These are phyloP conservation scores for Cyphellophora attinorum DNA, from an alignment of 2,329 filamentous ascomycete genomes.

Conservation along the genomic window DNA sequence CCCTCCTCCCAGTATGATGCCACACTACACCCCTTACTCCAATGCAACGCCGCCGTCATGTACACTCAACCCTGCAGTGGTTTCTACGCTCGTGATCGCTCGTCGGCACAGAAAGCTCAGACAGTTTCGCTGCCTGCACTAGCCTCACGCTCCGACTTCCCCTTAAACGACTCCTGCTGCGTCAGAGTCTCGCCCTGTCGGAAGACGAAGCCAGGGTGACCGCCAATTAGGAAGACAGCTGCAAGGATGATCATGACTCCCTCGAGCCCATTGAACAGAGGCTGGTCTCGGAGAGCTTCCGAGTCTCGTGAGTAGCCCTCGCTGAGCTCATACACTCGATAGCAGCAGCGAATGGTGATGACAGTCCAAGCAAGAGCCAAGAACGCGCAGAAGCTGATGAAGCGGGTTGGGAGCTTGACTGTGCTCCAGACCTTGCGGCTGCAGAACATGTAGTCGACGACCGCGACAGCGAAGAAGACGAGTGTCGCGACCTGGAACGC, in stretches of 20 bases:
- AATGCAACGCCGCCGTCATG: too few relatives aligned
- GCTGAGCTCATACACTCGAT: slow-evolving; percentile 56
- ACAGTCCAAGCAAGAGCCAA: slow-evolving; percentile 50
- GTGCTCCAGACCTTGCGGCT: slow-evolving; percentile 5
- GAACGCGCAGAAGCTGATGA: slow-evolving; percentile 47
- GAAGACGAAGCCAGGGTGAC: slow-evolving; percentile 1
- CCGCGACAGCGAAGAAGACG: slow-evolving; percentile 22
- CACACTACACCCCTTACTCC: too few relatives aligned
- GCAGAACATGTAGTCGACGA: slow-evolving; percentile 21
- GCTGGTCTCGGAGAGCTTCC: slow-evolving; percentile 45
- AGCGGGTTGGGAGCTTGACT: slow-evolving; percentile 25
- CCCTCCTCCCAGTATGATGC: too few relatives aligned
- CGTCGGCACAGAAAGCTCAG: too few relatives aligned
- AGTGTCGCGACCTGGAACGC: slow-evolving; percentile 32
- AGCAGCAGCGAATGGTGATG: slow-evolving; percentile 57
- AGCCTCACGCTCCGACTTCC: neutral
- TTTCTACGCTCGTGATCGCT: neutral
- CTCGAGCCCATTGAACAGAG: slow-evolving; percentile 50
- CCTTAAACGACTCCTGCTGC: neutral
- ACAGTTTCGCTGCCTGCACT: neutral
- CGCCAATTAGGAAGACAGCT: slow-evolving; percentile 3
- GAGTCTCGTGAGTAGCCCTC: slow-evolving; percentile 32
- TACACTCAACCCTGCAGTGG: neutral
- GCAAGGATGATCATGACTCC: slow-evolving; percentile 24
- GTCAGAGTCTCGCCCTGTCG: neutral